phyloP scores from a whole-genome alignment of 306 rosid species.

The Sesbania bispinosa region DNA sequence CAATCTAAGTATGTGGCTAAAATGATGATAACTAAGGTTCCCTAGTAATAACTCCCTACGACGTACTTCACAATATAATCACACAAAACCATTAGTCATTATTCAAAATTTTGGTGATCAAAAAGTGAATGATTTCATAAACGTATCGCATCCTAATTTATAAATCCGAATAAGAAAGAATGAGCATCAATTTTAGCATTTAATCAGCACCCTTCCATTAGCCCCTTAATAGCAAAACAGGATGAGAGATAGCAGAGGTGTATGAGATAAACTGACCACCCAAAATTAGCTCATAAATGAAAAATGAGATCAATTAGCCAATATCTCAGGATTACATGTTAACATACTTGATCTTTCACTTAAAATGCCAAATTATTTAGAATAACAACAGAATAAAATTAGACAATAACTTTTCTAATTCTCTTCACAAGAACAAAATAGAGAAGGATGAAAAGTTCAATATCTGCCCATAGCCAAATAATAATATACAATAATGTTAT shows the following conservation, averaged over 20 bases:
- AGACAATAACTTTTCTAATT: not conserved
- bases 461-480: not conserved
- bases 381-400: not conserved
- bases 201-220: not conserved
- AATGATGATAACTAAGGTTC: not conserved
- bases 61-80: slow-evolving; percentile 7
- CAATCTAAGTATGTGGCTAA: slow-evolving; percentile 3
- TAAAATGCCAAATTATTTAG: not conserved
- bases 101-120: too few relatives aligned
- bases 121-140: not conserved
- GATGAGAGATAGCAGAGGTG: not conserved
- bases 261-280: not conserved
- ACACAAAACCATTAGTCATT: not conserved
- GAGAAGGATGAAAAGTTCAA: slow-evolving; percentile 2
- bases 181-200: not conserved
- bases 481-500: not conserved
- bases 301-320: slow-evolving; percentile 6
- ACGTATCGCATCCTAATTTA: not conserved
- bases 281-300: not conserved
- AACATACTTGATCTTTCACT: not conserved
- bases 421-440: not conserved
- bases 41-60: not conserved
- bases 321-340: not conserved
- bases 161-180: not conserved
- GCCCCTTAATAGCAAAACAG: not conserved